Percentiles rank a stretch among this genome's conserved stretches.
phyloP scores from a whole-genome alignment of 78 protist species.

The Speleostelium caveatum region DNA sequence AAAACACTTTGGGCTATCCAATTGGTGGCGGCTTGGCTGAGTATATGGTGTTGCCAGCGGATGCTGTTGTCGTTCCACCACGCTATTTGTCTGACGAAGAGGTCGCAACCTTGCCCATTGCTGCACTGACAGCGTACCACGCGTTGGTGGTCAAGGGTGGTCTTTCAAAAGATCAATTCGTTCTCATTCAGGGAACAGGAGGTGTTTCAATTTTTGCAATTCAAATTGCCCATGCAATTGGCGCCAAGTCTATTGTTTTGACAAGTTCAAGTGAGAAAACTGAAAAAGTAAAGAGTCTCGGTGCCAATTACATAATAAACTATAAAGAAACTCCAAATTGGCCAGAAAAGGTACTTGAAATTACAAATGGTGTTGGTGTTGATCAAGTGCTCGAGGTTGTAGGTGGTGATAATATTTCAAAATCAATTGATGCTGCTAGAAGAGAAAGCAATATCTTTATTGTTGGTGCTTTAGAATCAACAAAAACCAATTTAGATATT shows the following conservation, averaged over 20 bases:
- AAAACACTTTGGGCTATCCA: slow-evolving; percentile 25
- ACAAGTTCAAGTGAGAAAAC: slow-evolving; percentile 33
- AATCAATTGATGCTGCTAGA: background rate
- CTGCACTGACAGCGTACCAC: slow-evolving; percentile 36
- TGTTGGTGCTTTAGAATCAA: background rate
- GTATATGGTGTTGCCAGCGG: slow-evolving; percentile 14
- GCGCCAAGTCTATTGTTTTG: slow-evolving; percentile 9
- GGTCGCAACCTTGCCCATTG: slow-evolving; percentile 21
- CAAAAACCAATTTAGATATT: background rate
- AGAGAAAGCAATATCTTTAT: slow-evolving; percentile 29
- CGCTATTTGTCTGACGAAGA: slow-evolving; percentile 16
- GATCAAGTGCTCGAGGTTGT: slow-evolving; percentile 13
- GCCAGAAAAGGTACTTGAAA: slow-evolving; percentile 4
- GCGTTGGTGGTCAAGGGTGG: slow-evolving; percentile 16
- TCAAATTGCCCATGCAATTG: slow-evolving; percentile 17
- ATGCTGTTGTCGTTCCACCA: slow-evolving; percentile 30
- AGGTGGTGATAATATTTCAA: slow-evolving; percentile 1
- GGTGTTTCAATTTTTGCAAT: slow-evolving; percentile 42
- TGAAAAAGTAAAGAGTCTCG: background rate
- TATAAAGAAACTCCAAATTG: slow-evolving; percentile 12
- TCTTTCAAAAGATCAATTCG: background rate
- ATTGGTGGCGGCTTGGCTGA: slow-evolving; percentile 10
- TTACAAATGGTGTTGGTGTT: slow-evolving; percentile 38
- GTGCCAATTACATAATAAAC: slow-evolving; percentile 6
- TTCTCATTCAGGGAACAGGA: background rate